Evolutionary conservation across 345 rosid genomes (phyloP).

Genomic region (Eucalyptus pauciflora): DNA sequence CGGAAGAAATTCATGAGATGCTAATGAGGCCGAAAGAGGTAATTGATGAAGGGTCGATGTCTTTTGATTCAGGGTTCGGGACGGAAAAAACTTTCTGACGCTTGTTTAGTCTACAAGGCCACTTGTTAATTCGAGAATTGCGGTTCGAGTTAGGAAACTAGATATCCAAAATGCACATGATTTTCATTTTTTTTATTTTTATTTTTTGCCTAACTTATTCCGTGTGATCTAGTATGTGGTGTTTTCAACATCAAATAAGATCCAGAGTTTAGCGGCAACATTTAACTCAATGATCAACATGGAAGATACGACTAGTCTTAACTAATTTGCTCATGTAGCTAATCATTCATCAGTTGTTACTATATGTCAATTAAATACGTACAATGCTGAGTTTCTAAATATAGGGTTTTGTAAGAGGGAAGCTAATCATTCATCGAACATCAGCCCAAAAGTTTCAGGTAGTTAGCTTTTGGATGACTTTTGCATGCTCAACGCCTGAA

Average conservation of each 20-base stretch:
- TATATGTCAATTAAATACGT: too few species aligned
- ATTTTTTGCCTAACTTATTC: not conserved
- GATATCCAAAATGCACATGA: not conserved
- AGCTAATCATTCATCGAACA: not conserved
- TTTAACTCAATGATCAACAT: too few species aligned
- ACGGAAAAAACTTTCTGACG: not conserved
- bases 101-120: not conserved
- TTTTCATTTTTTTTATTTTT: not conserved
- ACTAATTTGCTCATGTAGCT: too few species aligned
- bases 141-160: not conserved
- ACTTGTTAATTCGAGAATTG: not conserved
- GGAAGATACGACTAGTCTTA: not conserved
- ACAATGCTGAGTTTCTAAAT: too few species aligned
- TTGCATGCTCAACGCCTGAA: not conserved
- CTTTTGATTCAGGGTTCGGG: not conserved
- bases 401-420: not conserved
- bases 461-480: not conserved
- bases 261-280: not conserved
- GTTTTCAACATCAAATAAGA: not conserved
- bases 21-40: not conserved
- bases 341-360: too few species aligned
- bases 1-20: not conserved
- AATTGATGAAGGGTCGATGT: not conserved
- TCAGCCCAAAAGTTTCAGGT: not conserved
- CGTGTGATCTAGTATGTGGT: not conserved